Percentiles rank a stretch among this genome's conserved stretches.
phyloP scores from a whole-genome alignment of 176 grass and related monocot species.

The Triticum timopheevii region DNA sequence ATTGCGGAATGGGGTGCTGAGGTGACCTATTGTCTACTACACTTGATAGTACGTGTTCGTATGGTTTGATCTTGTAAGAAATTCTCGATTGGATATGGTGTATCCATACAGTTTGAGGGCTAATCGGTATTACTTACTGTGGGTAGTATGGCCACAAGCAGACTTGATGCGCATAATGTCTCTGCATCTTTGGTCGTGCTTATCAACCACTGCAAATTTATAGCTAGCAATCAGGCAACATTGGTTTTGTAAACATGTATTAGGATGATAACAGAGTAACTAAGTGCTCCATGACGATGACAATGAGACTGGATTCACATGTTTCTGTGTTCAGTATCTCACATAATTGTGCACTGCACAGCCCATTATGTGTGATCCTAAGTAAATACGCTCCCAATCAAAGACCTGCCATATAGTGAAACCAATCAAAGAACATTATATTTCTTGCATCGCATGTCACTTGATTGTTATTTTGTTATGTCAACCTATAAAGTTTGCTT shows the following conservation, averaged over 20 bases:
- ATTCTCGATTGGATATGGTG: neutral
- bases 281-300: neutral
- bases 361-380: neutral
- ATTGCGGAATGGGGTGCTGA: neutral
- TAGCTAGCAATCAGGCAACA: neutral
- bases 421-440: neutral
- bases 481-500: neutral
- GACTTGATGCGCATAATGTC: neutral
- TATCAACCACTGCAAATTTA: neutral
- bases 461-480: neutral
- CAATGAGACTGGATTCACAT: neutral
- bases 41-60: neutral
- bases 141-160: neutral
- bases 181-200: neutral
- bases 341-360: neutral
- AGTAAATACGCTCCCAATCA: neutral
- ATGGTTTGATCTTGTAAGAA: neutral
- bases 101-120: neutral
- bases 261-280: neutral
- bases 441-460: slow-evolving; percentile 2
- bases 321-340: neutral
- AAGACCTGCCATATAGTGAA: neutral
- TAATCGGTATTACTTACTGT: neutral
- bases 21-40: neutral
- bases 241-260: neutral